A percentile compares a stretch with the other conserved stretches of the same genome.
phyloP scores from a whole-genome alignment of 768 basidiomycete species.

The Leccinum truebloodii region DNA sequence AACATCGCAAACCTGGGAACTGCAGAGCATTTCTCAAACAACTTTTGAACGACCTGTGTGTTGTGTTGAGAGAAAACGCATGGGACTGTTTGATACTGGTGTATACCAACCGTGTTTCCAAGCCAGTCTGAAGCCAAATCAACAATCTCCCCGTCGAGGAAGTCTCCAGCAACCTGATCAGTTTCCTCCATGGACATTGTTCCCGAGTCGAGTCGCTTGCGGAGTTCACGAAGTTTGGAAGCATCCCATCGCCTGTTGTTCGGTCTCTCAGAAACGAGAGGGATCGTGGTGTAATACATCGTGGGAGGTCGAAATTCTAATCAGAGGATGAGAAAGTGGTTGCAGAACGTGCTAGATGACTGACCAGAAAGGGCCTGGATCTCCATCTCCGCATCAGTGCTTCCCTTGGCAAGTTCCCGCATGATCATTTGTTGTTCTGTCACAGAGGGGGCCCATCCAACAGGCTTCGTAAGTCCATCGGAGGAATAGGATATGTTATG shows the following conservation, averaged over 20 bases:
- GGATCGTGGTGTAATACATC: slow-evolving; percentile 97
- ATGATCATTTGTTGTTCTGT: slow-evolving; percentile 98
- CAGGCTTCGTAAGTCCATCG: slow-evolving; percentile 60
- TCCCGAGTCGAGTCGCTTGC: slow-evolving; percentile 92
- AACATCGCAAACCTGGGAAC: slow-evolving; percentile 84
- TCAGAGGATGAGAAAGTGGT: slow-evolving; percentile 13
- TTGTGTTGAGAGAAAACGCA: slow-evolving; percentile 7
- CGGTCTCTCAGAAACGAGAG: slow-evolving; percentile 80
- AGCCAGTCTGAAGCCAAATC: slow-evolving; percentile 98
- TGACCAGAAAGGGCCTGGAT: slow-evolving; percentile 83
- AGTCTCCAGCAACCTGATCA: slow-evolving; percentile 86
- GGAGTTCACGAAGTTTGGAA: slow-evolving; percentile 88
- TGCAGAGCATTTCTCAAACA: slow-evolving; percentile 88
- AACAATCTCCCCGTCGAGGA: slow-evolving; percentile 92
- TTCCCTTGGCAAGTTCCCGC: slow-evolving; percentile 83
- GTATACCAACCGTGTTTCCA: slow-evolving; percentile 71
- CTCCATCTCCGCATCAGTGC: slow-evolving; percentile 78
- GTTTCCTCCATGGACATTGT: slow-evolving; percentile 83
- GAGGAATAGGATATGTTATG: slow-evolving; percentile 56
- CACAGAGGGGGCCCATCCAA: slow-evolving; percentile 70
- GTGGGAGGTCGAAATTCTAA: slow-evolving; percentile 89
- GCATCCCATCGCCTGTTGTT: slow-evolving; percentile 93
- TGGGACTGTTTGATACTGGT: background rate
- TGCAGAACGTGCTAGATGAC: slow-evolving; percentile 27
- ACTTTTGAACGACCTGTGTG: slow-evolving; percentile 86